Evolutionary conservation across 495 filamentous ascomycete species (phyloP).

Genomic region (Astrocystis sublimbata): DNA sequence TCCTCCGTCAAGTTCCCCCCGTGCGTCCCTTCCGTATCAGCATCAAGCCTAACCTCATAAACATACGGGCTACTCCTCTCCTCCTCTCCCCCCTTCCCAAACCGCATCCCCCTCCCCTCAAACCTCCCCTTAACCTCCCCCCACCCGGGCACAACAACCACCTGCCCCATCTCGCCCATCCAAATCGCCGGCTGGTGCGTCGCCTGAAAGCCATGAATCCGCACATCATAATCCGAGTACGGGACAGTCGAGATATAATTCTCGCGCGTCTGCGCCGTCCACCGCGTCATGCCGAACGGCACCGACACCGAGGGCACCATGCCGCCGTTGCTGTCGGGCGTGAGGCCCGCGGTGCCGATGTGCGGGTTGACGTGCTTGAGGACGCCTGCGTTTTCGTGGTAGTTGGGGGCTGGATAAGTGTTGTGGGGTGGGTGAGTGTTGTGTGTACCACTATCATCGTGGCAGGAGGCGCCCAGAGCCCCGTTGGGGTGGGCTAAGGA

Average conservation of each 20-base stretch:
- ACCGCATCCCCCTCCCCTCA: constrained; percentile 34
- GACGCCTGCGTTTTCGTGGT: constrained; percentile 31
- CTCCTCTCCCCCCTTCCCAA: constrained; percentile 32
- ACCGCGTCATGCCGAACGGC: constrained; percentile 39
- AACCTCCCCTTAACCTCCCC: constrained; percentile 26
- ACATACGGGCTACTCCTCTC: constrained; percentile 34
- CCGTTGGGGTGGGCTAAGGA: not conserved
- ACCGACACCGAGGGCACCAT: constrained; percentile 39
- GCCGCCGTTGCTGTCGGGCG: constrained; percentile 33
- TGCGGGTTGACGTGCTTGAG: constrained; percentile 35
- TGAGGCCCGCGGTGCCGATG: constrained; percentile 31
- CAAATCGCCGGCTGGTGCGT: constrained; percentile 39
- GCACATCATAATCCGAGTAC: constrained; percentile 30
- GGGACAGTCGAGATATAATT: constrained; percentile 37
- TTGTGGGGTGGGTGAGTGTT: no score
- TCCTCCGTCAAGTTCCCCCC: constrained; percentile 31
- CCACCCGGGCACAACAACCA: constrained; percentile 31
- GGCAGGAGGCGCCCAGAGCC: not conserved
- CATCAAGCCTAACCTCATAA: constrained; percentile 32
- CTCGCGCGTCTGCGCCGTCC: constrained; percentile 37
- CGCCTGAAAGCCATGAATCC: constrained; percentile 36
- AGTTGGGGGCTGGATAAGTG: no score
- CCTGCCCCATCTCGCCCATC: constrained; percentile 37
- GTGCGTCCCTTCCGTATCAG: constrained; percentile 30
- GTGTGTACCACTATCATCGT: no score